Conservation (phyloP, 2,329 filamentous ascomycete genomes). For the Colletotrichum acutatum region DNA sequence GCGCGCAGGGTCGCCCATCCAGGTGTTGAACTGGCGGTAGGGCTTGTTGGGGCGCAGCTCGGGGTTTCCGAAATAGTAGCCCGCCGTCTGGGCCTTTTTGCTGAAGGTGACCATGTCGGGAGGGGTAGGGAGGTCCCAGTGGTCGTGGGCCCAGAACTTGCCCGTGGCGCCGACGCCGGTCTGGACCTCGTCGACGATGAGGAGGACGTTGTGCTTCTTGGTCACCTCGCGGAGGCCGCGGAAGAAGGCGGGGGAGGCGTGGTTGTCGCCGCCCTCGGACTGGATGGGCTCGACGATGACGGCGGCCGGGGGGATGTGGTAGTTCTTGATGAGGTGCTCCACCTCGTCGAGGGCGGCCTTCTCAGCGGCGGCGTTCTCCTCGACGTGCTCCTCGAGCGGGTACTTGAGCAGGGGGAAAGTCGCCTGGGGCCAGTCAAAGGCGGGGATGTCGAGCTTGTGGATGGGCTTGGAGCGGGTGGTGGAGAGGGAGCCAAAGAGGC, state of each 20-base stretch:
- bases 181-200: conserved; percentile 96
- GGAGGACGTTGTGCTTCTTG: conserved; percentile 78
- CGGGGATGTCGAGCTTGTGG: conserved; percentile 94
- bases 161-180: conserved; percentile 93
- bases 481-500: conserved; percentile 86
- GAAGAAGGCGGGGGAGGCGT: conserved; percentile 90
- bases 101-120: conserved; percentile 96
- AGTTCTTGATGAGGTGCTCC: conserved; percentile 82
- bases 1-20: conserved; percentile 93
- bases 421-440: conserved; percentile 94
- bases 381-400: conserved; percentile 81
- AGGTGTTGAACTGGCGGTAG: conserved; percentile 97
- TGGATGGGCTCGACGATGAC: conserved; percentile 91
- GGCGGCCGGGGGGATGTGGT: conserved; percentile 82
- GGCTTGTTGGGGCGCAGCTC: conserved; percentile 89
- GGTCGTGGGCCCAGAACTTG: conserved; percentile 96
- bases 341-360: conserved; percentile 84
- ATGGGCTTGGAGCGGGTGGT: conserved; percentile 94
- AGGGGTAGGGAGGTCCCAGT: conserved; percentile 84
- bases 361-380: conserved; percentile 86
- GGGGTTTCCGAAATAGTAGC: conserved; percentile 89
- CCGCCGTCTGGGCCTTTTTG: conserved; percentile 94
- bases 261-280: conserved; percentile 95
- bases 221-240: conserved; percentile 83
- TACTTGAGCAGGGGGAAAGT: conserved; percentile 89